Percentiles rank a stretch among this genome's conserved stretches.
Conservation (phyloP, 768 basidiomycete species). For the Mycena venus region DNA sequence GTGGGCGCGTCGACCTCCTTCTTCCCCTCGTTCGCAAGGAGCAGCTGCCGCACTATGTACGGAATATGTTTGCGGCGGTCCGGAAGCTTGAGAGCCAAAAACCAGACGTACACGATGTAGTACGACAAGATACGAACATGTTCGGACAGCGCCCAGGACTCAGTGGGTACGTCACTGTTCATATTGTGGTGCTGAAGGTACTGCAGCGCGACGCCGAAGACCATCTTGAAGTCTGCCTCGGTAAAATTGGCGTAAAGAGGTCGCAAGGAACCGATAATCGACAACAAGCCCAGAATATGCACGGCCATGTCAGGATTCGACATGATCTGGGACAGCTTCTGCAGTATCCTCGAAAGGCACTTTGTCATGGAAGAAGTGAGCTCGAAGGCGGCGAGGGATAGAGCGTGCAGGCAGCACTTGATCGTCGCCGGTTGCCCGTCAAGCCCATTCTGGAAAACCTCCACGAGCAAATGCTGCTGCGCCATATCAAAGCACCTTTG, state of each 20-base stretch:
- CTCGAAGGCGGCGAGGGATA: slow-evolving; percentile 91
- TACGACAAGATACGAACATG: slow-evolving; percentile 93
- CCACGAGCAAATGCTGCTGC: slow-evolving; percentile 77
- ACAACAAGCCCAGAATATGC: slow-evolving; percentile 95
- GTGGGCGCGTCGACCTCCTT: slow-evolving; percentile 87
- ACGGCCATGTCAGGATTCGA: slow-evolving; percentile 93
- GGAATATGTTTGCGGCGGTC: slow-evolving; percentile 86
- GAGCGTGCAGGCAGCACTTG: slow-evolving; percentile 90
- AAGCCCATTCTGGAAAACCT: slow-evolving; percentile 78
- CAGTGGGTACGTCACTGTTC: slow-evolving; percentile 64
- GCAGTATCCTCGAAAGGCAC: slow-evolving; percentile 82
- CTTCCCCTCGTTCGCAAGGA: slow-evolving; percentile 86
- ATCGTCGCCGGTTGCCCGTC: slow-evolving; percentile 81
- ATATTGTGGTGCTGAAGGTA: slow-evolving; percentile 93
- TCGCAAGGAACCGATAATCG: slow-evolving; percentile 86
- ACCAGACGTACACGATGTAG: slow-evolving; percentile 95
- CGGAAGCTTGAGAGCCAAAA: slow-evolving; percentile 85
- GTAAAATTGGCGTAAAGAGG: slow-evolving; percentile 91
- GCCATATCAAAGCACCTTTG: slow-evolving; percentile 79
- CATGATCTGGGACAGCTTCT: slow-evolving; percentile 94
- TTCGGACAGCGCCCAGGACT: slow-evolving; percentile 90
- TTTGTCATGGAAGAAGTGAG: slow-evolving; percentile 86
- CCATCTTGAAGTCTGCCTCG: slow-evolving; percentile 90
- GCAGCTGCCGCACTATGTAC: slow-evolving; percentile 88
- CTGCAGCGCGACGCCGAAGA: slow-evolving; percentile 93